Percentiles rank a stretch among this genome's conserved stretches.
These are phyloP conservation scores for Rhodosporidiobolus sp. DNA, from an alignment of 768 basidiomycete species.

Conservation along the genomic window DNA sequence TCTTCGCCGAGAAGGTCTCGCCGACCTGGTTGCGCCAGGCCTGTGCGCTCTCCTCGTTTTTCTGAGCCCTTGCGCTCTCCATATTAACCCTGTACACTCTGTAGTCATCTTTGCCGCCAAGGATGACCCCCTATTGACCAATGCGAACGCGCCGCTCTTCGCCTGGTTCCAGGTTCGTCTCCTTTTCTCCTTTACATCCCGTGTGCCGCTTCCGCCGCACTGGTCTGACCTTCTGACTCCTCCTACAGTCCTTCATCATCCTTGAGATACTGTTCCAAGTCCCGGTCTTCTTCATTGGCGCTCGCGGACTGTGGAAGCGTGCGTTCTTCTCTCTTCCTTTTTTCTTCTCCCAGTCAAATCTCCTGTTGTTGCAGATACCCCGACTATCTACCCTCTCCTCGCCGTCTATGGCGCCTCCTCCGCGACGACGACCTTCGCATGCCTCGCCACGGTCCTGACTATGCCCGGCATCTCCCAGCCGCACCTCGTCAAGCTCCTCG, in stretches of 20 bases:
- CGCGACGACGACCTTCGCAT: slow-evolving; percentile 71
- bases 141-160: slow-evolving; percentile 36
- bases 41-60: slow-evolving; percentile 32
- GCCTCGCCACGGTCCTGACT: slow-evolving; percentile 61
- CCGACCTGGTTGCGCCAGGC: slow-evolving; percentile 47
- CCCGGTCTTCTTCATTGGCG: slow-evolving; percentile 72
- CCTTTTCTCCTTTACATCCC: slow-evolving; percentile 1
- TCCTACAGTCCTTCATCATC: slow-evolving; percentile 39
- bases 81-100: neutral
- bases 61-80: too few relatives aligned
- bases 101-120: slow-evolving; percentile 20
- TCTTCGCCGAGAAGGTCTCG: slow-evolving; percentile 55
- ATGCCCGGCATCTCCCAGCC: slow-evolving; percentile 52
- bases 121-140: slow-evolving; percentile 35
- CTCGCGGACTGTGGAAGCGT: slow-evolving; percentile 62
- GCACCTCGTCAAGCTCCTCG: slow-evolving; percentile 61
- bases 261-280: slow-evolving; percentile 57
- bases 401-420: slow-evolving; percentile 74
- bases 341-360: neutral
- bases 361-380: slow-evolving; percentile 48
- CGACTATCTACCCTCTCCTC: slow-evolving; percentile 61
- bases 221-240: neutral
- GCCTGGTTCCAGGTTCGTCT: slow-evolving; percentile 32
- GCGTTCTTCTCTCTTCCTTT: neutral
- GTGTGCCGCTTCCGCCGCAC: neutral